Conservation (phyloP, 768 basidiomycete species). For the Auricularia auricula-judae region DNA sequence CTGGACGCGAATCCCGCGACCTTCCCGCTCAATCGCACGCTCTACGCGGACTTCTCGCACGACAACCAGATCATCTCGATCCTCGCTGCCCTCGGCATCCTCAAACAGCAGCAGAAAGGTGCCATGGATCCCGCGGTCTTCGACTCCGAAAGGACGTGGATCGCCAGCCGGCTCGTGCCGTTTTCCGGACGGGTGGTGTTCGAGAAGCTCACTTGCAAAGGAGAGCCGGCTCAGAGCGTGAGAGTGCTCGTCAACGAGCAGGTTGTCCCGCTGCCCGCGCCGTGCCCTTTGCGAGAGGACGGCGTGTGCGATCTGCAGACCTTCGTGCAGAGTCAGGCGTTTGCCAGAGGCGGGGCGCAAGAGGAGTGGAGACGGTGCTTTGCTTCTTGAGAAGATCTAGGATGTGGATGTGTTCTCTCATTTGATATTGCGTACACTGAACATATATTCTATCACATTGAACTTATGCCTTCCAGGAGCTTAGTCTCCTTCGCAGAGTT, state of each 20-base stretch:
- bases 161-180: constrained; percentile 51
- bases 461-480: too few species aligned
- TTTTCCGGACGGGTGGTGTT: constrained; percentile 67
- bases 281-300: constrained; percentile 37
- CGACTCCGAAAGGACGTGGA: constrained; percentile 33
- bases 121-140: constrained; percentile 12
- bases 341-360: constrained; percentile 52
- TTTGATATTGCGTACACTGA: too few species aligned
- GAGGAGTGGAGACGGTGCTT: constrained; percentile 43
- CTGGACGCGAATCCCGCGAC: constrained; percentile 50
- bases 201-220: constrained; percentile 49
- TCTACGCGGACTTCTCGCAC: constrained; percentile 78
- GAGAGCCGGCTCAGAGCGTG: constrained; percentile 34
- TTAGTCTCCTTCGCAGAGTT: too few species aligned
- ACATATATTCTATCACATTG: too few species aligned
- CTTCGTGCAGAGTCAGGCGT: constrained; percentile 64
- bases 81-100: constrained; percentile 46
- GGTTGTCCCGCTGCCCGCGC: constrained; percentile 42
- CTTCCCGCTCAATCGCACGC: constrained; percentile 55
- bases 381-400: too few species aligned
- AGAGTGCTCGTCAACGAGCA: constrained; percentile 74
- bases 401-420: too few species aligned
- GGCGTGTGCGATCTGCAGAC: constrained; percentile 53
- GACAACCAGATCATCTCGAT: constrained; percentile 76
- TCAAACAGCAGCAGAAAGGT: constrained; percentile 30